Conservation (phyloP, 352 stramenopile genomes). For the Pythium scleroteichum region DNA sequence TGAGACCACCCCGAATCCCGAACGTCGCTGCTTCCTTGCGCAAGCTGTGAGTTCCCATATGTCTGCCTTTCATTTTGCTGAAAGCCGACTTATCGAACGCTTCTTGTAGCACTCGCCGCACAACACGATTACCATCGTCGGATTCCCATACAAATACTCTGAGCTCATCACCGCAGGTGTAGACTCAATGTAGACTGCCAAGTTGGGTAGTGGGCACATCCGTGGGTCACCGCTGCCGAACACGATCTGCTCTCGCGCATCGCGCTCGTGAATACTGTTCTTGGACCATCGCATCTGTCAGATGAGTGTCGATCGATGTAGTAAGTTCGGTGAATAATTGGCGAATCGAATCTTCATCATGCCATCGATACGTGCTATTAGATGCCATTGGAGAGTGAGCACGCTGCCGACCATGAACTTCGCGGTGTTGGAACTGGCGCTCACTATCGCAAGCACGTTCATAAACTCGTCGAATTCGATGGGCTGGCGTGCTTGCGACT, state of each 20-base stretch:
- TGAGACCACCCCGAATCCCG: slow-evolving; percentile 11
- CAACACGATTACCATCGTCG: no score
- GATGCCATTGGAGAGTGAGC: no score
- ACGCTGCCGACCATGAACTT: no score
- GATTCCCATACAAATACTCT: slow-evolving; percentile 12
- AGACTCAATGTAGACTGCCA: slow-evolving; percentile 21
- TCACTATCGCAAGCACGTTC: no score
- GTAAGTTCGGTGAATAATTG: no score
- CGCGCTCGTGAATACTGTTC: slow-evolving; percentile 25
- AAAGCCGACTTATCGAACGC: background rate
- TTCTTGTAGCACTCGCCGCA: no score
- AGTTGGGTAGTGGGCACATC: slow-evolving; percentile 25
- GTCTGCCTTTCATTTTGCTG: slow-evolving; percentile 6
- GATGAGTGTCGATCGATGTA: slow-evolving; percentile 6
- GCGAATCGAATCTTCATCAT: no score
- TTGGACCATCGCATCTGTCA: slow-evolving; percentile 29
- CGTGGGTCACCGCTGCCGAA: slow-evolving; percentile 24
- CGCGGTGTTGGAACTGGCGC: no score
- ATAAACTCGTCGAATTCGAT: no score
- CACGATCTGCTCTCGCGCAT: slow-evolving; percentile 29
- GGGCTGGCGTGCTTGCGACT: no score
- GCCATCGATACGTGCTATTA: no score
- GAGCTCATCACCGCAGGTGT: slow-evolving; percentile 2
- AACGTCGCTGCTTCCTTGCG: slow-evolving; percentile 21
- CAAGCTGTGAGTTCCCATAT: slow-evolving; percentile 18